Base-by-base conservation (phyloP, 192 early-diverging fungal genomes). In the Jimgerdemannia flammicorona region DNA sequence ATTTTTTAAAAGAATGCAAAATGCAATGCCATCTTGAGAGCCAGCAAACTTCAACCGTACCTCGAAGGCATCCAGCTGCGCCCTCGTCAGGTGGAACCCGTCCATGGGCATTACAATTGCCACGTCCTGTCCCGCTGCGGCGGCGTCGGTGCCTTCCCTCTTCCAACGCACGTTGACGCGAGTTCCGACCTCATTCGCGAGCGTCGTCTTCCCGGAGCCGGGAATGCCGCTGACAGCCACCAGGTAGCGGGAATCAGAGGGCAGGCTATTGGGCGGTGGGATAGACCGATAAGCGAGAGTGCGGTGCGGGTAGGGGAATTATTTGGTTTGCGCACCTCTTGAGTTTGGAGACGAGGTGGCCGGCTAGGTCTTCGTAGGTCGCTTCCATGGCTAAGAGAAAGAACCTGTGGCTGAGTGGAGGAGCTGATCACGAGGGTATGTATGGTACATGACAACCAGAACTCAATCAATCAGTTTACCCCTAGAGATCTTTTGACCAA, bases 51-150 rank as follows among this genome's bases (percentile, higher is more conserved):
- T 7, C 44, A 20, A 42, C 19, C 70, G 7, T 70, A 82, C 80
- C 70, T 70, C 67, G 69, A 82, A 76, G 41, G 29, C 74, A 41
- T 79, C 75, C 20, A 82, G 74, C 20, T 43, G 71, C 42, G 72
- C 73, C 69, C 80, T 84, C n/a, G 79, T 69, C 40, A 79, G 73
- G 71, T 90, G 88, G 70, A 79, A 90, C 4, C 88, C 88, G 69
- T 90, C 88, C 88, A 90, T 90, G 3, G 83, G 75, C 29, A 87
- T 43, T 0, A 78, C 69, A 4, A 83, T 75, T 40, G 83, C 78
- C 18, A 70, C 29, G 19, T 79, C 69, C 8, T 70, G 41, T 29
- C 39, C 70, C 3, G 67, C 3, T 40, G 67, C 9, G 64, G 64
- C 19, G 19, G 67, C 9, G 18, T 68, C 44, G 42, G n/a, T 43